These are phyloP conservation scores for Solanum medicagineum DNA, from an alignment of 257 asterid genomes.

Conservation along the genomic window DNA sequence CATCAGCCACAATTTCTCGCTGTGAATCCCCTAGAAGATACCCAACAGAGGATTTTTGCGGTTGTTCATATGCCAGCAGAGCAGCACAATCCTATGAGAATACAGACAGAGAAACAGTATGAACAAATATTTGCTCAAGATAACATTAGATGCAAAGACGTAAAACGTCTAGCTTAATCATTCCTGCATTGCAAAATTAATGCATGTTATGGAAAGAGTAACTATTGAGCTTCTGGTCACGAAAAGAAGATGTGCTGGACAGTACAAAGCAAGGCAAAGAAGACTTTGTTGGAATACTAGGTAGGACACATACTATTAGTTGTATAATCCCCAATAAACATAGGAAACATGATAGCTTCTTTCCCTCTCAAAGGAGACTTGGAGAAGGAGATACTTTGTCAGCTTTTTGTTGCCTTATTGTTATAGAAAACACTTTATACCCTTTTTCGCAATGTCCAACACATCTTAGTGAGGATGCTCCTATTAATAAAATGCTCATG, in stretches of 20 bases:
- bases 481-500: not conserved
- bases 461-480: not conserved
- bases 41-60: slow-evolving; percentile 61
- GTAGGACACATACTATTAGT: not conserved
- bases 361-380: not conserved
- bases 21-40: slow-evolving; percentile 74
- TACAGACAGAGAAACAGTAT: not conserved
- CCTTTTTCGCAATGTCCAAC: not conserved
- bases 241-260: not conserved
- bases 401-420: not conserved
- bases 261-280: not conserved
- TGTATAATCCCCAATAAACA: not conserved
- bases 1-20: slow-evolving; percentile 88
- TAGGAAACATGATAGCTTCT: not conserved
- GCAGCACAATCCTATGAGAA: slow-evolving; percentile 76
- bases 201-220: not conserved
- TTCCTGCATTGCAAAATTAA: not conserved
- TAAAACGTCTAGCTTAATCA: not conserved
- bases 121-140: not conserved
- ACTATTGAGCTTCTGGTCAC: not conserved
- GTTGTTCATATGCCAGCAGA: slow-evolving; percentile 73
- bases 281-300: not conserved
- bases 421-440: not conserved
- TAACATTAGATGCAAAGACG: not conserved
- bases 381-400: not conserved